phyloP scores from a whole-genome alignment of 257 asterid genomes.

The Nicotiana knightiana region DNA sequence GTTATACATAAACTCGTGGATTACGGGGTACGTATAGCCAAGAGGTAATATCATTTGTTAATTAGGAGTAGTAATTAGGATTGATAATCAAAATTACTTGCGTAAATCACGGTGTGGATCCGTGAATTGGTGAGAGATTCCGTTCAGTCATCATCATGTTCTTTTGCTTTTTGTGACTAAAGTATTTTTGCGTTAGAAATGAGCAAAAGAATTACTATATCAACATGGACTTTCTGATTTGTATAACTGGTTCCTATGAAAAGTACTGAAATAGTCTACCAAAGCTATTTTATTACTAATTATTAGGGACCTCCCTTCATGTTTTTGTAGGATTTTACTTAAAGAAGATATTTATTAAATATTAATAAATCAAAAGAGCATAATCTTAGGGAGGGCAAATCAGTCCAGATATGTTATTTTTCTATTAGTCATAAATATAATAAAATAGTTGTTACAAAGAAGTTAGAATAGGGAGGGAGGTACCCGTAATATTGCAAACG shows the following conservation, averaged over 20 bases:
- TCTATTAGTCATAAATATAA: no score
- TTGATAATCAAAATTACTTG: conserved; percentile 41
- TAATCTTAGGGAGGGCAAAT: no score
- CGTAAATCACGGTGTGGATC: conserved; percentile 62
- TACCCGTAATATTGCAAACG: no score
- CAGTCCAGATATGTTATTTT: no score
- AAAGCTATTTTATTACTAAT: not conserved
- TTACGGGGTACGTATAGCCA: not conserved
- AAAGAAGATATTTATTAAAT: no score
- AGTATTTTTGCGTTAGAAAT: not conserved
- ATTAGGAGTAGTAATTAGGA: not conserved
- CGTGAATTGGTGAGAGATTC: conserved; percentile 15
- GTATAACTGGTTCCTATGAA: not conserved
- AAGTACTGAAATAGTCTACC: not conserved
- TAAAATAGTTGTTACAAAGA: no score
- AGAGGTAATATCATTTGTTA: not conserved
- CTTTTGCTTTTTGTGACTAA: conserved; percentile 14
- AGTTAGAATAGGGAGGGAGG: no score
- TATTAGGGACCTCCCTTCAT: no score
- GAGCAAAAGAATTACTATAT: not conserved
- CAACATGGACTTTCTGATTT: not conserved
- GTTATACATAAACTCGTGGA: not conserved
- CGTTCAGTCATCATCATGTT: conserved; percentile 9
- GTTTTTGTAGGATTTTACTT: no score
- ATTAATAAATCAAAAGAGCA: no score